phyloP scores from a whole-genome alignment of 495 filamentous ascomycete genomes.

The Xylaria palmicola region DNA sequence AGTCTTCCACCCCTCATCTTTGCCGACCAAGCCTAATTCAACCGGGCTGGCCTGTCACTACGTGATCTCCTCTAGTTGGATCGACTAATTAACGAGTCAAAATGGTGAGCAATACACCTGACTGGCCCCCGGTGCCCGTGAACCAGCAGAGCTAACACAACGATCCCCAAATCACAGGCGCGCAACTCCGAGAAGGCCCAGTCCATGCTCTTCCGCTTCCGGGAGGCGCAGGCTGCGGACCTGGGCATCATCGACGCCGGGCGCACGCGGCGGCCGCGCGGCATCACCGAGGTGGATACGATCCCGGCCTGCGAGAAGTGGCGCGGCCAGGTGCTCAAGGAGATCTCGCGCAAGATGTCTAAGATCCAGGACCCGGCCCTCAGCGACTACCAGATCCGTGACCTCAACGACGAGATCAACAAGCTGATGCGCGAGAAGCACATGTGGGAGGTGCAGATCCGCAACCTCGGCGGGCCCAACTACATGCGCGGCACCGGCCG shows the following conservation, averaged over 20 bases:
- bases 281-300: constrained; percentile 76
- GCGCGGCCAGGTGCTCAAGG: constrained; percentile 96
- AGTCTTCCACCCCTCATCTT: background rate
- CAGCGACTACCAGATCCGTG: constrained; percentile 93
- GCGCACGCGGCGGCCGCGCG: constrained; percentile 85
- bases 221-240: constrained; percentile 94
- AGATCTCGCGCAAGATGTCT: constrained; percentile 92
- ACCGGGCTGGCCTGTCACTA: no score
- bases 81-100: constrained; percentile 16
- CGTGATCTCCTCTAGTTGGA: background rate
- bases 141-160: background rate
- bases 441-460: constrained; percentile 97
- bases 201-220: constrained; percentile 99
- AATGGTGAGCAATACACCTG: constrained; percentile 25
- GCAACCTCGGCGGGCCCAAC: constrained; percentile 91
- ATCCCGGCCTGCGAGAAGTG: constrained; percentile 95
- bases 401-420: constrained; percentile 99
- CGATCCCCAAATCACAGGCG: no score
- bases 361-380: constrained; percentile 88
- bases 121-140: background rate
- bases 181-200: constrained; percentile 96
- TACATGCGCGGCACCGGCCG: constrained; percentile 91
- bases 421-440: constrained; percentile 98
- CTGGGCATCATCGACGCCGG: constrained; percentile 92
- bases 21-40: background rate